Evolutionary conservation across 106 monocot species (phyloP), one percentile per base, ranked within the genome.

Genomic region (Allium sativum): DNA sequence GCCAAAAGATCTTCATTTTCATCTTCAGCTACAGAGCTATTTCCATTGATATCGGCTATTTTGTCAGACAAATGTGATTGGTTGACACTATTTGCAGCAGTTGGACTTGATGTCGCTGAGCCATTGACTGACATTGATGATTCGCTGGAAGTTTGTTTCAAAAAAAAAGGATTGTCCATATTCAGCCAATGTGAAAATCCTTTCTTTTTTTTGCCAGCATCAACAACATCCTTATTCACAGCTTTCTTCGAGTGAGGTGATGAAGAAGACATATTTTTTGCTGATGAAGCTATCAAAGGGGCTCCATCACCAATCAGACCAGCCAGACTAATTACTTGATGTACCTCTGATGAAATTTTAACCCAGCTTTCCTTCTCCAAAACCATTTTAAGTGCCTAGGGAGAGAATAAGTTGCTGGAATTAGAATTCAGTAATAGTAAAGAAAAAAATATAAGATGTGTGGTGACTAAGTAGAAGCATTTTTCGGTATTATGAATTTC

Each of bases 261-360:
- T 45, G 84, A 76, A 0, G 44, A 45, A 13, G 66, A 64, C 53
- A 76, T 12, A 71, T 42, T 77, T 53, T 73, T 63, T 47, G 56
- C 46, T 20, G 78, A 73, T 63, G 81, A 66, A 54, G 70, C 74
- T 69, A 84, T 87, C 40, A 90, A 44, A 7, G 95, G 81, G 74
- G 95, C 95, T 61, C 95, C 95, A 74, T 96, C 95, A 79, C 95
- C 95, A 70, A 73, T 75, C 54, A 96, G 95, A 10, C 95, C 95
- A 44, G 95, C 90, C 55, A 96, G 76, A 81, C 77, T 91, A 68
- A 96, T 78, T 47, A 80, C 68, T 71, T 84, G 83, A 52, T 77
- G 53, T 40, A 77, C 57, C n/a, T 91, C 90, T 18, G 75, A 62
- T 42, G 90, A 65, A 61, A 96, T 78, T 71, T 87, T 87, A 42